Conservation (phyloP, 2,329 filamentous ascomycete genomes). For the Acrocalymma vagum region DNA sequence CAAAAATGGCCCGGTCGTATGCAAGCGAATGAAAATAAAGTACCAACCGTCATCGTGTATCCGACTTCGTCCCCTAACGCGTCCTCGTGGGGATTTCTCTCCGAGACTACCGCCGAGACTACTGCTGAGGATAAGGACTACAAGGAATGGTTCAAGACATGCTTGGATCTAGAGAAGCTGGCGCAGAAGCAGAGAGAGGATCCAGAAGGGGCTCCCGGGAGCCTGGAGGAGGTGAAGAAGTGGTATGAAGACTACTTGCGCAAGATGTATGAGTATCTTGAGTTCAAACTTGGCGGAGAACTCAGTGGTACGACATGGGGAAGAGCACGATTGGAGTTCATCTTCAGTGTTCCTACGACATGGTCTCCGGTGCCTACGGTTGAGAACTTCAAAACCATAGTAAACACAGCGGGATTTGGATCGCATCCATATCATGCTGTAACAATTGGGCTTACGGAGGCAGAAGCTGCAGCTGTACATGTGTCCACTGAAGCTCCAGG, state of each 20-base stretch:
- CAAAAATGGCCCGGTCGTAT: constrained; percentile 64
- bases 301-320: constrained; percentile 46
- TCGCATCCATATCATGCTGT: constrained; percentile 46
- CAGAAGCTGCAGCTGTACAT: constrained; percentile 63
- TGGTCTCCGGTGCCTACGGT: constrained; percentile 62
- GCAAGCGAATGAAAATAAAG: constrained; percentile 64
- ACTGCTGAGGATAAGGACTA: constrained; percentile 54
- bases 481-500: constrained; percentile 48
- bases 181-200: constrained; percentile 53
- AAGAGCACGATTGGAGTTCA: constrained; percentile 59
- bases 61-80: constrained; percentile 45
- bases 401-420: constrained; percentile 60
- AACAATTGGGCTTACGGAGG: constrained; percentile 60
- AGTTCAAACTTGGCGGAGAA: constrained; percentile 45
- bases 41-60: constrained; percentile 62
- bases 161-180: constrained; percentile 58
- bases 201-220: constrained; percentile 53
- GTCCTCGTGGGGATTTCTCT: constrained; percentile 64
- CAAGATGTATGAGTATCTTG: constrained; percentile 60
- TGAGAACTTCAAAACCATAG: constrained; percentile 60
- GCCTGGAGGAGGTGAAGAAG: constrained; percentile 54
- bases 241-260: constrained; percentile 61
- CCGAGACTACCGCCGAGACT: constrained; percentile 47
- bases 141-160: constrained; percentile 66
- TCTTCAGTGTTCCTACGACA: constrained; percentile 67